Conservation (phyloP, 179 eudicot genomes). For the Beta macrorhiza region DNA sequence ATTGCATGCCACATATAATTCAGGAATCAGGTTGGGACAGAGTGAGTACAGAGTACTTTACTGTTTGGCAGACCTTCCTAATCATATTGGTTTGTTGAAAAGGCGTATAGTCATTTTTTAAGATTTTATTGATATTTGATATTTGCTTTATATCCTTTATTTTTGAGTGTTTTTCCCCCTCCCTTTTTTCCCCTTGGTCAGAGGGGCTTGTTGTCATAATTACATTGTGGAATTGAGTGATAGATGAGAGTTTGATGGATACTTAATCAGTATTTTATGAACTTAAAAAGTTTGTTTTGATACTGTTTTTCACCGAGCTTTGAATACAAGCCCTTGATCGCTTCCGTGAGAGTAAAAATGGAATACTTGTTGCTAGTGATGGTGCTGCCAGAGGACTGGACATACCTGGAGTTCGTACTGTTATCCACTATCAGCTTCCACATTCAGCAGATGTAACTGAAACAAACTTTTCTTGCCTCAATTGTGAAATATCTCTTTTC, state of each 20-base stretch:
- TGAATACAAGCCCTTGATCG: constrained; percentile 69
- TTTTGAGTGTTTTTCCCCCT: not conserved
- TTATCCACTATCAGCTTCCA: constrained; percentile 96
- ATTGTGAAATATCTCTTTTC: not conserved
- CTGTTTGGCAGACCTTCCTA: not conserved
- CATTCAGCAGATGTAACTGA: constrained; percentile 80
- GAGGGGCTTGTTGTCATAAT: not conserved
- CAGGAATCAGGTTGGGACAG: not conserved
- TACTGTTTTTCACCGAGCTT: not conserved
- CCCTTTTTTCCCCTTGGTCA: not conserved
- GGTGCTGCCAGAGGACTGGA: constrained; percentile 96
- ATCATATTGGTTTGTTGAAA: not conserved
- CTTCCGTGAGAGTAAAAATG: no score
- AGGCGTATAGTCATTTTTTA: not conserved
- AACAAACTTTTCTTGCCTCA: not conserved
- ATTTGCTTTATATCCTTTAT: not conserved
- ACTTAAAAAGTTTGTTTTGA: not conserved
- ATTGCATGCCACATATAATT: not conserved
- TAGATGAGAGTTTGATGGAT: not conserved
- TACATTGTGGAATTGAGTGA: not conserved
- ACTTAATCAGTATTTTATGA: not conserved
- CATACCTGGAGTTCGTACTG: constrained; percentile 87
- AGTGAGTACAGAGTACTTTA: no score
- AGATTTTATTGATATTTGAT: not conserved
- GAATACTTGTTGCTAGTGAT: constrained; percentile 80